Evolutionary conservation across 2,329 filamentous ascomycete genomes (phyloP), one percentile per base, ranked within the genome.

Genomic region (Calonectria honghensis): DNA sequence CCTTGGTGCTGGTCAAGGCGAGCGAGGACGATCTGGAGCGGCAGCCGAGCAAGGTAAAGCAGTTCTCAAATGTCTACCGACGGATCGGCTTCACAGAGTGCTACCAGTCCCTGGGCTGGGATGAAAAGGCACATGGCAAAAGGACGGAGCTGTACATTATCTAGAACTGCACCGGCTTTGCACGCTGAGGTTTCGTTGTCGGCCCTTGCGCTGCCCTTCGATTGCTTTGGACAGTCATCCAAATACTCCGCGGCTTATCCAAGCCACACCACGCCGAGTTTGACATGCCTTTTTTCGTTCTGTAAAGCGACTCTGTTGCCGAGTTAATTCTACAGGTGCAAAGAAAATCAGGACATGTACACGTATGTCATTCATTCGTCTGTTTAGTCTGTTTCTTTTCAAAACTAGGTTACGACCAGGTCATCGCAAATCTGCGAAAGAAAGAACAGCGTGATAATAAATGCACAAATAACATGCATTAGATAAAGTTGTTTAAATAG

Each of bases 1-100:
- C 37, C 6, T 11, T 72, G 13, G 51, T 72, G 3, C 0, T 72
- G 39, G 35, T 31, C 6, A 61, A 41, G 39, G 50, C 69, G 14
- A 31, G 59, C 9, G 27, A 11, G 35, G 7, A 10, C 6, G 37
- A 50, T 18, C 37, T 72, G 29, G 29, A 31, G 3, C 48, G 39
- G 6, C 69, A 72, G 29, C 61, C 69, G 7, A 41, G 50, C 20
- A 2, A 72, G 7, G 69, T 67, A 27, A 52, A n/a, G 20, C 31
- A 59, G 16, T 65, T 24, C n/a, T 10, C 37, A n/a, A 20, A 61
- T 35, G 69, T 67, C 16, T 72, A 24, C n/a, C 50, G 59, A 16
- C 50, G 63, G 14, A 52, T 64, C 37, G 63, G 50, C 32, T 67
- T 50, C 39, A 32, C 65, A 2, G 6, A 57, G 14, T 4, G 3